Evolutionary conservation across 805 yeast species (phyloP).

Genomic region (Ogataea degrootiae): DNA sequence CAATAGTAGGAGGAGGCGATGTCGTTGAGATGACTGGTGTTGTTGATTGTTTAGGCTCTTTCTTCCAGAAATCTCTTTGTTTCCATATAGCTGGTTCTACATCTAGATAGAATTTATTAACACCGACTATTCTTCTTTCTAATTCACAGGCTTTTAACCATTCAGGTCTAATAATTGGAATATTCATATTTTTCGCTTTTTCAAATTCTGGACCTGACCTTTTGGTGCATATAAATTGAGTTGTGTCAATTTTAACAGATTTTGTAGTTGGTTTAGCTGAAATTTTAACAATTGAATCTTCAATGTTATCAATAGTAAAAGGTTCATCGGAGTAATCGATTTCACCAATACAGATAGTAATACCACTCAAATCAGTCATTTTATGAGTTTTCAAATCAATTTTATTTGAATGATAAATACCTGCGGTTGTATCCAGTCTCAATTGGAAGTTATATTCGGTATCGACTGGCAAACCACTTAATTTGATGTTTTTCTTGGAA

Average conservation of each 20-base stretch:
- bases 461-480: constrained; percentile 89
- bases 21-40: background rate
- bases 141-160: constrained; percentile 93
- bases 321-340: constrained; percentile 50
- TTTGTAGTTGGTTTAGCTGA: constrained; percentile 79
- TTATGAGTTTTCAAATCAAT: constrained; percentile 80
- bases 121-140: constrained; percentile 89
- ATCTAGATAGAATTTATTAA: constrained; percentile 75
- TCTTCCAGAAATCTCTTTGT: constrained; percentile 39
- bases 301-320: constrained; percentile 53
- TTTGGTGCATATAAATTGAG: constrained; percentile 82
- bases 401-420: constrained; percentile 65
- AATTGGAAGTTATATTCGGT: constrained; percentile 75
- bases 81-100: constrained; percentile 39
- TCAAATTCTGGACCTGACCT: constrained; percentile 61
- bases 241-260: constrained; percentile 80
- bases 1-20: background rate
- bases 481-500: constrained; percentile 72
- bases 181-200: constrained; percentile 78
- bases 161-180: constrained; percentile 93
- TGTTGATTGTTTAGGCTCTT: constrained; percentile 1
- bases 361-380: constrained; percentile 93
- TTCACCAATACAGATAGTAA: constrained; percentile 85
- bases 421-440: constrained; percentile 83
- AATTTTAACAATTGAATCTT: constrained; percentile 56